Evolutionary conservation across 1,284 basidiomycete species (phyloP).

Genomic region (Exobasidium rhododendri): DNA sequence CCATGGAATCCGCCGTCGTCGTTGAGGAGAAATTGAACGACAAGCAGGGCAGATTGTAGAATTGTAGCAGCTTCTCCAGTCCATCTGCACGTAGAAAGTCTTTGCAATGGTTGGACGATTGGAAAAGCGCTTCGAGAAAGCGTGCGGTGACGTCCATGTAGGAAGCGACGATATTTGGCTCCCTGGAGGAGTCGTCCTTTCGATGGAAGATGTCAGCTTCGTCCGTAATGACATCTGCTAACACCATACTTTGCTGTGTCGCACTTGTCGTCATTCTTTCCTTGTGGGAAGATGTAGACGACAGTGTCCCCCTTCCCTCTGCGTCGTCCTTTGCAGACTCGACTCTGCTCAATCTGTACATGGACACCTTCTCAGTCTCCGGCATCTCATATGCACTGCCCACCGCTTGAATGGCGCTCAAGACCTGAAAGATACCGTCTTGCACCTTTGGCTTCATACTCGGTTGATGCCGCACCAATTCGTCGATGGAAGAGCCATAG

Average conservation of each 20-base stretch:
- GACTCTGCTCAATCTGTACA: conserved; percentile 1
- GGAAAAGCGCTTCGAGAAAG: conserved; percentile 82
- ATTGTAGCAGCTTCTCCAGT: conserved; percentile 69
- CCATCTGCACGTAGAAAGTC: conserved; percentile 84
- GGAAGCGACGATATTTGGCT: conserved; percentile 36
- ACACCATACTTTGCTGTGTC: conserved; percentile 23
- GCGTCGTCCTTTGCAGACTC: neutral
- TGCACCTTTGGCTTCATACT: conserved; percentile 76
- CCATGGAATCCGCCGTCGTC: conserved; percentile 74
- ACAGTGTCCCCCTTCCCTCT: too few species aligned
- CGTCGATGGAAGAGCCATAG: conserved; percentile 85
- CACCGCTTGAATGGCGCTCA: conserved; percentile 70
- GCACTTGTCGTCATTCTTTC: neutral
- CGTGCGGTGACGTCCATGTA: conserved; percentile 49
- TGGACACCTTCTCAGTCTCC: conserved; percentile 6
- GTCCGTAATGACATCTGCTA: conserved; percentile 36
- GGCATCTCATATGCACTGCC: conserved; percentile 61
- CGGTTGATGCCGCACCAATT: conserved; percentile 94
- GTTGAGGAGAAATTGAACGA: conserved; percentile 85
- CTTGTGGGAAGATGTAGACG: neutral
- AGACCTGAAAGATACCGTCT: conserved; percentile 67
- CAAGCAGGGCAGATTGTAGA: conserved; percentile 79
- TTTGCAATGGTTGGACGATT: conserved; percentile 76
- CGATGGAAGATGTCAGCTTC: conserved; percentile 27
- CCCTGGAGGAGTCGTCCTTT: conserved; percentile 29